Evolutionary conservation across 257 asterid genomes (phyloP), one percentile per base, ranked within the genome.

Genomic region (Solanum arcanum): DNA sequence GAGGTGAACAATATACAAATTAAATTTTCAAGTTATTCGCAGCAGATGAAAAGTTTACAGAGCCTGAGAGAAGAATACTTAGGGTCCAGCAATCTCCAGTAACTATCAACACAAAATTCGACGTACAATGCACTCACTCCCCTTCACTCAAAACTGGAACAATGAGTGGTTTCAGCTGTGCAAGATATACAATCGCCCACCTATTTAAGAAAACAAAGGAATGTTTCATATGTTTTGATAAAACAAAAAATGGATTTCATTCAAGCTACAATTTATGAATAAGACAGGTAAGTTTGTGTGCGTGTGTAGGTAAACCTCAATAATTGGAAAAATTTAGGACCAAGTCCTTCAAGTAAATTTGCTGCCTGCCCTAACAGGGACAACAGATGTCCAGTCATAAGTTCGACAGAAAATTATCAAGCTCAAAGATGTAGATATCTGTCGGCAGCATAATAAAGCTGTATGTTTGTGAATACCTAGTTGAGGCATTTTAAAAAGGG

Each of bases 171-270:
- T 94, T 96, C 98, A 96, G 91, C 92, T 96, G 98, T 75, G 98
- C 93, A 88, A 96, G 86, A 92, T 94, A 96, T 82, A 96, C 98
- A 69, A 96, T 96, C 37, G 98, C 98, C 98, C 98, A 96, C 98
- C 98, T 96, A 56, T 83, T 84, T n/a, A 1, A 25, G 16, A 83
- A 87, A 87, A 23, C 1, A 46, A 56, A 84, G 60, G 69, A 49
- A 27, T 47, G 5, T 18, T 18, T 49, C 69, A 81, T 49, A 86
- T 12, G 69, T 86, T 83, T 56, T 85, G 62, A 52, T 33, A 33
- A 31, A 76, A 76, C 64, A 37, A 69, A 42, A 41, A 46, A 27
- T 47, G 70, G 29, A 47, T 44, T 31, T 25, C 62, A 77, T 52
- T 7, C 42, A 83, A 74, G 29, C 62, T n/a, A 9, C 16, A 29